Evolutionary conservation across 768 basidiomycete genomes (phyloP).

Genomic region (Lactarius tabidus): DNA sequence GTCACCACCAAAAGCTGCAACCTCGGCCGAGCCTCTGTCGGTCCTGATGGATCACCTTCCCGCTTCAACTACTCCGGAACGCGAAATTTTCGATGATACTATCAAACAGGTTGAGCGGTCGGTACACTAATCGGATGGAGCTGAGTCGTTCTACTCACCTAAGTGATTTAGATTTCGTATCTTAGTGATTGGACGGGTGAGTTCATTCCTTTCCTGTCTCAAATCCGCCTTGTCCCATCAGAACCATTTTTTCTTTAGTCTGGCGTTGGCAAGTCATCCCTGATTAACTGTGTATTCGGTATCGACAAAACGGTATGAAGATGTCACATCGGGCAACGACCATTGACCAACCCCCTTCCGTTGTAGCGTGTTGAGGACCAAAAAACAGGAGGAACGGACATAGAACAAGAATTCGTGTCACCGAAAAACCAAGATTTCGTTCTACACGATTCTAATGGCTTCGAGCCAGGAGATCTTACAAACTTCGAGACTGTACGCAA

Average conservation of each 20-base stretch:
- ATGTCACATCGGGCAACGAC: background rate
- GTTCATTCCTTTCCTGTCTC: background rate
- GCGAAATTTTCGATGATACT: background rate
- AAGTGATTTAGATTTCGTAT: background rate
- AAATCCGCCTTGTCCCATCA: background rate
- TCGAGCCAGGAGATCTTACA: background rate
- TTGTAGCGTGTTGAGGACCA: background rate
- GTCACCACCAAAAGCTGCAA: no score
- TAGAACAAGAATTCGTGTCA: background rate
- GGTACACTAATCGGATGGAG: background rate
- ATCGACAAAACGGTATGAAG: background rate
- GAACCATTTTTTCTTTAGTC: background rate
- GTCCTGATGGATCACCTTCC: no score
- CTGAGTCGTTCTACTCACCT: background rate
- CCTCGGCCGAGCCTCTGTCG: no score
- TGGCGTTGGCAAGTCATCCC: background rate
- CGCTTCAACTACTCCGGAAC: background rate
- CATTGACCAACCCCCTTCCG: background rate
- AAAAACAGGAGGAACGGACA: background rate
- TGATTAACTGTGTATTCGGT: background rate
- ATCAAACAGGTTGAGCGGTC: background rate
- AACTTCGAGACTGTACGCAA: background rate
- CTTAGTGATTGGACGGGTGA: background rate
- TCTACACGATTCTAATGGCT: background rate
- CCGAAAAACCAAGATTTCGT: background rate